Percentiles rank a stretch among this genome's conserved stretches.
Evolutionary conservation across 352 stramenopile genomes (phyloP).

Genomic region (Pythium myriotylum): DNA sequence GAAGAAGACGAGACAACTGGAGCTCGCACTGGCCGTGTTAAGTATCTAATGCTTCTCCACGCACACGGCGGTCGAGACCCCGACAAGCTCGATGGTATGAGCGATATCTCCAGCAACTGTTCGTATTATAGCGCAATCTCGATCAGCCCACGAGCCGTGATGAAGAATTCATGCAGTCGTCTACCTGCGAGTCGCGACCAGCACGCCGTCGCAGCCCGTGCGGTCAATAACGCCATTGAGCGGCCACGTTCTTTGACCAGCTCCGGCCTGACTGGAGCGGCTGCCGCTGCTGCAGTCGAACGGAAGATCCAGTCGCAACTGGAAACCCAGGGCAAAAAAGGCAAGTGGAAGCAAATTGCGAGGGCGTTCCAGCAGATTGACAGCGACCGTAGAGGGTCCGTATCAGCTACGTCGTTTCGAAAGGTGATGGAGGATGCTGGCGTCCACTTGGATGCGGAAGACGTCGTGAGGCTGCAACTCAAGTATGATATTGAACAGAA

Average conservation of each 20-base stretch:
- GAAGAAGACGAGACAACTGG: constrained; percentile 59
- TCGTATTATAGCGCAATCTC: constrained; percentile 78
- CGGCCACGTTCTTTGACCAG: constrained; percentile 18
- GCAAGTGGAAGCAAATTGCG: constrained; percentile 59
- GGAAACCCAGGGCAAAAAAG: constrained; percentile 39
- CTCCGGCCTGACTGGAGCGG: constrained; percentile 29
- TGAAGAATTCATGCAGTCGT: constrained; percentile 7
- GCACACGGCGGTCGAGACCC: constrained; percentile 64
- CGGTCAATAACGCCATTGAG: constrained; percentile 53
- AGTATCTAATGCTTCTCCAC: constrained; percentile 70
- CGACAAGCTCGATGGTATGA: constrained; percentile 63
- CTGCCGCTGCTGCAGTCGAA: constrained; percentile 46
- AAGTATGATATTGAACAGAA: constrained; percentile 83
- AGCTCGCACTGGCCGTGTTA: constrained; percentile 41
- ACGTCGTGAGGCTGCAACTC: constrained; percentile 62
- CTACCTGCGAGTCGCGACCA: constrained; percentile 29
- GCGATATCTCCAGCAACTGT: constrained; percentile 73
- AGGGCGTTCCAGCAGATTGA: constrained; percentile 68
- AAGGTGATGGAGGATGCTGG: constrained; percentile 66
- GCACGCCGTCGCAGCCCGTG: constrained; percentile 43
- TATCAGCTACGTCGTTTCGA: constrained; percentile 48
- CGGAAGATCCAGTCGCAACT: constrained; percentile 66
- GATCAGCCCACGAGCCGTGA: constrained; percentile 57
- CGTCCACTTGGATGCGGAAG: constrained; percentile 58
- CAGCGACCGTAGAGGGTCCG: constrained; percentile 48